These are phyloP conservation scores for Globisporangium polare DNA, from an alignment of 352 stramenopile genomes.

Conservation along the genomic window DNA sequence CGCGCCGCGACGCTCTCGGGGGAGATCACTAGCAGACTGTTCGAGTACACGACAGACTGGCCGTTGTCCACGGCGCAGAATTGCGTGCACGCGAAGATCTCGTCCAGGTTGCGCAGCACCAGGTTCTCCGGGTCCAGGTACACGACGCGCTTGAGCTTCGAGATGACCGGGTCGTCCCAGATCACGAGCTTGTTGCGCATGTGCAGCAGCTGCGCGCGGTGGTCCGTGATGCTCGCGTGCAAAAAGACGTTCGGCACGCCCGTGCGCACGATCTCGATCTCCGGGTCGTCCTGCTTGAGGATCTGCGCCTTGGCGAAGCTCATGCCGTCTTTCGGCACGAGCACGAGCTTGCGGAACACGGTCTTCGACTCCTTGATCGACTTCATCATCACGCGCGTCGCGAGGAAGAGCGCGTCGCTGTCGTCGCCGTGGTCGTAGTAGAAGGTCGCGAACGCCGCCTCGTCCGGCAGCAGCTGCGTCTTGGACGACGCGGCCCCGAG, in stretches of 20 bases:
- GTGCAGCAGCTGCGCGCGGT: conserved; percentile 67
- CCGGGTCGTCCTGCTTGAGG: conserved; percentile 51
- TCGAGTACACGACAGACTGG: conserved; percentile 78
- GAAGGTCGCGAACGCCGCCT: conserved; percentile 24
- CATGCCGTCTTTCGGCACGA: conserved; percentile 67
- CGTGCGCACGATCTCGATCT: conserved; percentile 59
- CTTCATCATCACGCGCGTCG: conserved; percentile 22
- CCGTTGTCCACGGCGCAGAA: conserved; percentile 83
- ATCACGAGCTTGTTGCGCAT: conserved; percentile 83
- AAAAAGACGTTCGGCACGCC: conserved; percentile 70
- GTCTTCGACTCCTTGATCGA: conserved; percentile 28
- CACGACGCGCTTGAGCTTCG: conserved; percentile 59
- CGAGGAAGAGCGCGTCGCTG: conserved; percentile 23
- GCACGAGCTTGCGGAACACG: conserved; percentile 63
- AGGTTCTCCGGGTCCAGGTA: conserved; percentile 82
- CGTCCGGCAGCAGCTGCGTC: conserved; percentile 9
- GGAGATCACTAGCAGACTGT: conserved; percentile 76
- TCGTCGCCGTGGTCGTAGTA: conserved; percentile 26
- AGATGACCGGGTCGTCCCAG: conserved; percentile 71
- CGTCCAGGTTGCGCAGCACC: conserved; percentile 72
- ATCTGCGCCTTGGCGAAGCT: conserved; percentile 25
- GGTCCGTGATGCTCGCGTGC: conserved; percentile 51
- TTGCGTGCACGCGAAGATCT: conserved; percentile 76
- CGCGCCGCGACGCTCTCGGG: conserved; percentile 61
- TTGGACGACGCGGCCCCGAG: not conserved